A percentile compares a stretch with the other conserved stretches of the same genome.
phyloP scores from a whole-genome alignment of 176 grass and related monocot genomes.

The Avena sativa region DNA sequence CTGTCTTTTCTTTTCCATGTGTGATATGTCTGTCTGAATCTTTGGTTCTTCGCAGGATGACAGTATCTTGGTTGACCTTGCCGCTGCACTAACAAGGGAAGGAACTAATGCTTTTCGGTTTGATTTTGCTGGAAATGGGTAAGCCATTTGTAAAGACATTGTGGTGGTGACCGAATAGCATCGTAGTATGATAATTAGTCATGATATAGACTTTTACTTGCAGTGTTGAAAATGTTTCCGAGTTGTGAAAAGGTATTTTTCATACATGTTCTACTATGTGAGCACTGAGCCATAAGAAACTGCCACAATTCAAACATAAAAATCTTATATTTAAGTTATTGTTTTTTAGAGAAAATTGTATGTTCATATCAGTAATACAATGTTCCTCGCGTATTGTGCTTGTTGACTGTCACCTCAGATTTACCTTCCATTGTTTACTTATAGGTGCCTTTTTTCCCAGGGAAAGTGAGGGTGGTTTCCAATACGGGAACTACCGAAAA shows the following conservation, averaged over 20 bases:
- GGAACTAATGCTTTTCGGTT: conserved; percentile 69
- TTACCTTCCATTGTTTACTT: not conserved
- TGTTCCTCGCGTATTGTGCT: not conserved
- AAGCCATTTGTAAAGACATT: conserved; percentile 28
- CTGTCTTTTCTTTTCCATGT: not conserved
- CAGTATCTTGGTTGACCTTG: conserved; percentile 74
- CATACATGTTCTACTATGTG: not conserved
- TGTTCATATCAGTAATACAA: not conserved
- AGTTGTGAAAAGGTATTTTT: not conserved
- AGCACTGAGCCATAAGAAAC: not conserved
- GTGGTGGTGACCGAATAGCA: conserved; percentile 6
- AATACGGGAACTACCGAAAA: conserved; percentile 81
- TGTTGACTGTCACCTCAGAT: not conserved
- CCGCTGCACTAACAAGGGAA: conserved; percentile 53
- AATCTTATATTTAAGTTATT: not conserved
- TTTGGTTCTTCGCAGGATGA: conserved; percentile 61
- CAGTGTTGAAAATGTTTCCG: not conserved
- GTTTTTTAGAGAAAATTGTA: too few relatives aligned
- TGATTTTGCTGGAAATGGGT: conserved; percentile 99
- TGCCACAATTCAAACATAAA: not conserved
- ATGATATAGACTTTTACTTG: not conserved
- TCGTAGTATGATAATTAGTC: not conserved
- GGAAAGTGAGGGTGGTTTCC: conserved; percentile 83
- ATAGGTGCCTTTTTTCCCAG: conserved; percentile 41
- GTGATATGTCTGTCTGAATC: not conserved